Percentiles rank a stretch among this genome's conserved stretches.
phyloP scores from a whole-genome alignment of 306 rosid genomes.

The Cicer chorassanicum region DNA sequence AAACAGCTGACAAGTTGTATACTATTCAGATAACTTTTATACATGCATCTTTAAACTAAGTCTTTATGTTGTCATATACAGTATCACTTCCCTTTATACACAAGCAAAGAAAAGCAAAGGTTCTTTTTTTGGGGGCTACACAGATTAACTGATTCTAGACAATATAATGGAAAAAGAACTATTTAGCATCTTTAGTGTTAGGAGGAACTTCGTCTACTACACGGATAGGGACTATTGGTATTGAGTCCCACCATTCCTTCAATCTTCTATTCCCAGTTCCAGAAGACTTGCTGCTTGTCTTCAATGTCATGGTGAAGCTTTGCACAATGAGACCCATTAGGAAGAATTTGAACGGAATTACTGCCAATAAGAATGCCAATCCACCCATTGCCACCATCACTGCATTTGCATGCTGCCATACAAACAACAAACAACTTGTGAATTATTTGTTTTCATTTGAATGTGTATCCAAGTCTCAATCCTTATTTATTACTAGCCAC shows the following conservation, averaged over 20 bases:
- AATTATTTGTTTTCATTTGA: background rate
- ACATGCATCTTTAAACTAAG: conserved; percentile 17
- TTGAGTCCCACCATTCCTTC: conserved; percentile 96
- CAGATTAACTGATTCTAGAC: background rate
- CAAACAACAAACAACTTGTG: background rate
- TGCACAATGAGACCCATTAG: conserved; percentile 62
- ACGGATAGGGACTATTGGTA: conserved; percentile 75
- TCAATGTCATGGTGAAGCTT: conserved; percentile 55
- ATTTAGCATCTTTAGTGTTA: conserved; percentile 22
- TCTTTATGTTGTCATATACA: conserved; percentile 21
- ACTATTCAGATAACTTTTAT: background rate
- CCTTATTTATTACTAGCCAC: background rate
- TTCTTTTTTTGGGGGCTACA: background rate
- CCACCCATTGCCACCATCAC: conserved; percentile 64
- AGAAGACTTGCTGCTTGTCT: conserved; percentile 43
- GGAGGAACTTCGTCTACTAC: conserved; percentile 55
- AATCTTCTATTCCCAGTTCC: conserved; percentile 69
- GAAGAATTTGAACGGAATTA: conserved; percentile 68
- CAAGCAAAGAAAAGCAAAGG: background rate
- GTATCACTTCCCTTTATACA: conserved; percentile 10
- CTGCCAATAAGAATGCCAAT: conserved; percentile 60
- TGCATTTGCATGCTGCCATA: conserved; percentile 76
- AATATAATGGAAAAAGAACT: conserved; percentile 18
- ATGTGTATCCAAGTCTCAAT: background rate
- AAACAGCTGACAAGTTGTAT: background rate